Conservation (phyloP, 2,329 filamentous ascomycete genomes). For the Trichoderma endophyticum region DNA sequence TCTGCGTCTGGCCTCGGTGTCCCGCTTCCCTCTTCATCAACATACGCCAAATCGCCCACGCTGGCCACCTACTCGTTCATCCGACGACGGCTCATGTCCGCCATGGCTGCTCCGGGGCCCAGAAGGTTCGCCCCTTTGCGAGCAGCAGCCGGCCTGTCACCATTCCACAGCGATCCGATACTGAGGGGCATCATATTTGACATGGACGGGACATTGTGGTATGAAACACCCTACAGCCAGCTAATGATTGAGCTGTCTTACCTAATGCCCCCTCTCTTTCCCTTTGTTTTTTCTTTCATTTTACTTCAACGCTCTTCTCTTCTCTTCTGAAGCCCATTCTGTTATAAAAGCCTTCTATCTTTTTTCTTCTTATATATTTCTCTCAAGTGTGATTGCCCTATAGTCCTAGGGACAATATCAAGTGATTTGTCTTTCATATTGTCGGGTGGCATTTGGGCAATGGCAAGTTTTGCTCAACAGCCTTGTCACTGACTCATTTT, state of each 20-base stretch:
- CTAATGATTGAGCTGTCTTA: background rate
- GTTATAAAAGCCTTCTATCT: background rate
- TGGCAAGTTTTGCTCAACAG: background rate
- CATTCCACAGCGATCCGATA: constrained; percentile 38
- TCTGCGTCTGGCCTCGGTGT: background rate
- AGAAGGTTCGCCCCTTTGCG: constrained; percentile 57
- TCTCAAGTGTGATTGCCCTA: background rate
- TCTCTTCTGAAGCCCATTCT: background rate
- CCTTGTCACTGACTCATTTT: constrained; percentile 19
- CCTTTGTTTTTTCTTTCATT: background rate
- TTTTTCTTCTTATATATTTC: background rate
- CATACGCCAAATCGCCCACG: background rate
- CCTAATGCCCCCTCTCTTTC: background rate
- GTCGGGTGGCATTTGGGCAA: background rate
- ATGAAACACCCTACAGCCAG: constrained; percentile 34
- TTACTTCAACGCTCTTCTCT: background rate
- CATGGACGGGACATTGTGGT: constrained; percentile 94
- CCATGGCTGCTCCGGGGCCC: constrained; percentile 40
- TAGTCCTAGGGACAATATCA: background rate
- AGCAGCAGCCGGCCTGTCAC: constrained; percentile 28
- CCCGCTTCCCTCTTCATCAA: background rate
- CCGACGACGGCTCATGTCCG: constrained; percentile 24
- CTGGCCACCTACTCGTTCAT: constrained; percentile 2
- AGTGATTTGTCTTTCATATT: background rate
- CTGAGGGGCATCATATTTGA: constrained; percentile 75